phyloP scores from a whole-genome alignment of 2,329 filamentous ascomycete genomes.

The Stachybotrys chartarum region DNA sequence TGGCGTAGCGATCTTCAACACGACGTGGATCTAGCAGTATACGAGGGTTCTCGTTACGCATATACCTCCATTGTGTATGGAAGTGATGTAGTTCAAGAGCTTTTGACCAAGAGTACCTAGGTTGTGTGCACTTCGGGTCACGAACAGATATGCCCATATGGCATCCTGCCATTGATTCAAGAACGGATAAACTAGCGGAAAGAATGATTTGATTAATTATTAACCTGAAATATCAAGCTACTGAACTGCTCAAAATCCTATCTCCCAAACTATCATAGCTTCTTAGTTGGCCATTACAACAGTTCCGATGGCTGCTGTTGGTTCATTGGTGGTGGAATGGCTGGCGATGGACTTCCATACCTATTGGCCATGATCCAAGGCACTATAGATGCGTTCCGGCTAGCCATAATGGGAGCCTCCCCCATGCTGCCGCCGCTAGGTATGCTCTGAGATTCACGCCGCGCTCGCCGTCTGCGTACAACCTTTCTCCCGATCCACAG shows the following conservation, averaged over 20 bases:
- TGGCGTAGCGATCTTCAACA: neutral
- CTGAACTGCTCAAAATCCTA: no score
- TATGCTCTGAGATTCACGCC: neutral
- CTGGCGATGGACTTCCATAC: neutral
- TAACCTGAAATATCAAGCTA: no score
- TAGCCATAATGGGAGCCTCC: neutral
- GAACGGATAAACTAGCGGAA: no score
- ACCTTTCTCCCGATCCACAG: constrained; percentile 2
- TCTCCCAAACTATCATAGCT: no score
- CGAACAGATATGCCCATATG: no score
- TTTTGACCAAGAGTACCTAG: no score
- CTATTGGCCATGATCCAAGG: neutral
- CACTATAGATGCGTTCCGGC: neutral
- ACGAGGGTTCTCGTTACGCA: neutral
- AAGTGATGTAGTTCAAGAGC: no score
- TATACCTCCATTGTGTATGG: neutral
- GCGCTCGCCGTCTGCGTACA: constrained; percentile 1
- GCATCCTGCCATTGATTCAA: no score
- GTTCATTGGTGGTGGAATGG: neutral
- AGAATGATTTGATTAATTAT: no score
- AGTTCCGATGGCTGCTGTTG: neutral
- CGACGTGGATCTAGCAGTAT: neutral
- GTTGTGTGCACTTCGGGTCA: no score
- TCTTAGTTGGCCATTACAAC: neutral
- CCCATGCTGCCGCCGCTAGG: neutral